A percentile compares a stretch with the other conserved stretches of the same genome.
Conservation (phyloP, 2,329 filamentous ascomycete species). For the Penicillium corylophilum region DNA sequence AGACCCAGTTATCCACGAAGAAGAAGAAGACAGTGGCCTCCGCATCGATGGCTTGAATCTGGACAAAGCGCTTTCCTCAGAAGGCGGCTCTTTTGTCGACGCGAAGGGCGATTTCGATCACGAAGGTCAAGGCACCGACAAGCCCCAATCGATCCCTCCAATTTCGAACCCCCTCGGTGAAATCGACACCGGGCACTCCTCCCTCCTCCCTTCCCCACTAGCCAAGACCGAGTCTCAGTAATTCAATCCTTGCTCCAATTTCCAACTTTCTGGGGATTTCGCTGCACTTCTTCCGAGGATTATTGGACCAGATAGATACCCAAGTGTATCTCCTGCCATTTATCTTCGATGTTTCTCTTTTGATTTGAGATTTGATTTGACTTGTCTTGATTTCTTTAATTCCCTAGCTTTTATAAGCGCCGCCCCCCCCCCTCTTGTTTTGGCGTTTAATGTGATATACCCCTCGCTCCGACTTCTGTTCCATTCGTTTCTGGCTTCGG, state of each 20-base stretch:
- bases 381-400: neutral
- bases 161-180: conserved; percentile 26
- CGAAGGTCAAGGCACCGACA: neutral
- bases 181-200: conserved; percentile 25
- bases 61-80: conserved; percentile 23
- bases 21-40: conserved; percentile 27
- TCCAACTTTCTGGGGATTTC: neutral
- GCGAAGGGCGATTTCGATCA: conserved; percentile 11
- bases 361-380: neutral
- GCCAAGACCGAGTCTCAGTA: conserved; percentile 23
- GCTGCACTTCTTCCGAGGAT: neutral
- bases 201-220: conserved; percentile 30
- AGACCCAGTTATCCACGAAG: conserved; percentile 19
- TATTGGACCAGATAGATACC: neutral
- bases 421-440: conserved; percentile 9
- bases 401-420: conserved; percentile 3
- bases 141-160: conserved; percentile 16
- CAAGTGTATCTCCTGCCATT: neutral
- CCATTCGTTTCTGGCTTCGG: conserved; percentile 21
- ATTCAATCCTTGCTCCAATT: neutral
- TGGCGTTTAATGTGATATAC: conserved; percentile 45
- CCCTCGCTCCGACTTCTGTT: conserved; percentile 33
- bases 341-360: neutral
- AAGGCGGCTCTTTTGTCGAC: conserved; percentile 14
- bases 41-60: conserved; percentile 33